A percentile compares a stretch with the other conserved stretches of the same genome.
Evolutionary conservation across 2,329 filamentous ascomycete species (phyloP).

Genomic region (Gaeumannomyces sp.): DNA sequence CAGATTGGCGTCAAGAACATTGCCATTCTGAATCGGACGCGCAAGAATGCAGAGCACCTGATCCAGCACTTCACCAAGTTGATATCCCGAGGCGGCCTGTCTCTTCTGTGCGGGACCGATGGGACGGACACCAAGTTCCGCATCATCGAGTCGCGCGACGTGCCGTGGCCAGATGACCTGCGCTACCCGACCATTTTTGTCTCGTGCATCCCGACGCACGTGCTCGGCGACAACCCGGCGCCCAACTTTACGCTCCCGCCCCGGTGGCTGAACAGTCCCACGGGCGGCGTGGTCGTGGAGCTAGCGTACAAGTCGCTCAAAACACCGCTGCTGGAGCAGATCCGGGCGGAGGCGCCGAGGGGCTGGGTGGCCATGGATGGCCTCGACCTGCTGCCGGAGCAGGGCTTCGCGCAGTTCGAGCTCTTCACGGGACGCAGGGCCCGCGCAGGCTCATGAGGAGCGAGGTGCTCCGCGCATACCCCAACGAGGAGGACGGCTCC

Average conservation of each 20-base stretch:
- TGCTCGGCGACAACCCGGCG: slow-evolving; percentile 55
- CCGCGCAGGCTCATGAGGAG: slow-evolving; percentile 65
- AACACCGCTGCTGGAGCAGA: slow-evolving; percentile 64
- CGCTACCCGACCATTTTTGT: slow-evolving; percentile 66
- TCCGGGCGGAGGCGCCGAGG: slow-evolving; percentile 50
- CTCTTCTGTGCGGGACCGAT: no score
- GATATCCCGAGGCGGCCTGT: slow-evolving; percentile 34
- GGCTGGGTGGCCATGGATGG: slow-evolving; percentile 74
- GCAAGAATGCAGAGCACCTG: slow-evolving; percentile 59
- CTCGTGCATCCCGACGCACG: slow-evolving; percentile 68
- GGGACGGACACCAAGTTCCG: slow-evolving; percentile 39
- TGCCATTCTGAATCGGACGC: slow-evolving; percentile 66
- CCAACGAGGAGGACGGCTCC: slow-evolving; percentile 7
- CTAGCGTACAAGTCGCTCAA: slow-evolving; percentile 68
- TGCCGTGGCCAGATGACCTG: slow-evolving; percentile 59
- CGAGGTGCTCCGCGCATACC: slow-evolving; percentile 20
- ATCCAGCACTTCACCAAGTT: slow-evolving; percentile 63
- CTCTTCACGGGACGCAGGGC: slow-evolving; percentile 68
- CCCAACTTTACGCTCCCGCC: slow-evolving; percentile 64
- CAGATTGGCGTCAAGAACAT: slow-evolving; percentile 72
- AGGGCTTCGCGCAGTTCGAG: slow-evolving; percentile 77
- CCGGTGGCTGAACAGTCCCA: slow-evolving; percentile 65
- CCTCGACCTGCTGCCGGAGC: slow-evolving; percentile 68
- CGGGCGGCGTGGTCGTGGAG: slow-evolving; percentile 71
- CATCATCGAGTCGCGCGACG: slow-evolving; percentile 51